Conservation (phyloP, 2,329 filamentous ascomycete genomes). For the Orbilia brochopaga region DNA sequence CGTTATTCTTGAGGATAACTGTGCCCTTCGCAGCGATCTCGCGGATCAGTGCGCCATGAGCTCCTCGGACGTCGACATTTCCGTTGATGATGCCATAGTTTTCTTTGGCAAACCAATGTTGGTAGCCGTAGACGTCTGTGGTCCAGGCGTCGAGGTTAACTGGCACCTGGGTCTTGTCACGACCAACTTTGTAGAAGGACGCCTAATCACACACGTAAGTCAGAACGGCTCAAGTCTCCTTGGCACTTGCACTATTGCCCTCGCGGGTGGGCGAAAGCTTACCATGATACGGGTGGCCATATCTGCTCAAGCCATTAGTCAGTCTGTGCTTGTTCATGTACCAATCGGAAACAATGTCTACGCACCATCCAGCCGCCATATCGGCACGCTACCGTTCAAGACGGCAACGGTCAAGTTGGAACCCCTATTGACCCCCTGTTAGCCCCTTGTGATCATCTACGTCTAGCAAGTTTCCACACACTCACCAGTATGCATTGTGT, state of each 20-base stretch:
- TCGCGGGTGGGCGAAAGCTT: slow-evolving; percentile 13
- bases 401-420: slow-evolving; percentile 63
- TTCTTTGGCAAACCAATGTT: slow-evolving; percentile 45
- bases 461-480: slow-evolving; percentile 20
- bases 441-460: slow-evolving; percentile 6
- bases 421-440: slow-evolving; percentile 31
- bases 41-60: slow-evolving; percentile 55
- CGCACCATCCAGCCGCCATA: slow-evolving; percentile 58
- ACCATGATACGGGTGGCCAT: slow-evolving; percentile 55
- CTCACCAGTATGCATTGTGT: slow-evolving; percentile 37
- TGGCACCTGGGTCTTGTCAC: slow-evolving; percentile 50
- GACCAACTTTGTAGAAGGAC: slow-evolving; percentile 50
- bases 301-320: slow-evolving; percentile 32
- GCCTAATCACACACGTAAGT: slow-evolving; percentile 23
- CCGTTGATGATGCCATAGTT: slow-evolving; percentile 52
- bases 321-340: slow-evolving; percentile 5
- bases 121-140: slow-evolving; percentile 42
- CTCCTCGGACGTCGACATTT: slow-evolving; percentile 52
- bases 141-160: slow-evolving; percentile 50
- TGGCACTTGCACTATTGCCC: slow-evolving; percentile 8
- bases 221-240: slow-evolving; percentile 15
- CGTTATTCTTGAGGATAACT: slow-evolving; percentile 71
- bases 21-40: slow-evolving; percentile 66
- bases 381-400: slow-evolving; percentile 61
- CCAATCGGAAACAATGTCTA: slow-evolving; percentile 9